Evolutionary conservation across 2,329 filamentous ascomycete species (phyloP).

Genomic region (Tricladium varicosporioides): DNA sequence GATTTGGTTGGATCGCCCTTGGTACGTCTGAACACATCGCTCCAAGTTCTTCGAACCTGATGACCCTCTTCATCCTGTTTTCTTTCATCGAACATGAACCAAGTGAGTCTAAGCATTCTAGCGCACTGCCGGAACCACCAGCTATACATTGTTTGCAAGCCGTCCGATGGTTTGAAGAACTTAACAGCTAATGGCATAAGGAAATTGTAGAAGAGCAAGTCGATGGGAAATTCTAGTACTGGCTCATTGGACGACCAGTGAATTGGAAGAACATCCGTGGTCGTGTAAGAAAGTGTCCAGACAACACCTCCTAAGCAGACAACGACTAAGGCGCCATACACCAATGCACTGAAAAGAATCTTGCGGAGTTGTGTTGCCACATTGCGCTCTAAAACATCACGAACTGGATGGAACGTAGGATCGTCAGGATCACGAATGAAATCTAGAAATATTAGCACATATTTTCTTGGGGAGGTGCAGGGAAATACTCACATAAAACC

Average conservation of each 20-base stretch:
- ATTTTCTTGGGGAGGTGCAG: background rate
- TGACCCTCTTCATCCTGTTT: slow-evolving; percentile 77
- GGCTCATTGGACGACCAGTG: slow-evolving; percentile 93
- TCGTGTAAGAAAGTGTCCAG: slow-evolving; percentile 74
- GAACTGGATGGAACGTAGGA: slow-evolving; percentile 95
- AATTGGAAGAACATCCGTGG: slow-evolving; percentile 76
- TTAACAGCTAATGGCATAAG: slow-evolving; percentile 84
- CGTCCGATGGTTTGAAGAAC: slow-evolving; percentile 81
- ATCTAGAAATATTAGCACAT: slow-evolving; percentile 51
- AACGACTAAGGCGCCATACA: slow-evolving; percentile 91
- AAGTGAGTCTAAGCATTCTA: slow-evolving; percentile 73
- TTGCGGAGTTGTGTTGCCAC: slow-evolving; percentile 92
- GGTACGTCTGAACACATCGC: slow-evolving; percentile 47
- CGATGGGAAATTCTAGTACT: slow-evolving; percentile 89
- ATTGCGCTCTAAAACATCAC: slow-evolving; percentile 91
- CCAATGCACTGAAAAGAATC: slow-evolving; percentile 91
- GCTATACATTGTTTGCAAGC: slow-evolving; percentile 79
- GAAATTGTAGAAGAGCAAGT: slow-evolving; percentile 95
- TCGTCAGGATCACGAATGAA: slow-evolving; percentile 98
- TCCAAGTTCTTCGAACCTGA: slow-evolving; percentile 60
- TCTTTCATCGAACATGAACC: slow-evolving; percentile 89
- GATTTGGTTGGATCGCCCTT: slow-evolving; percentile 28
- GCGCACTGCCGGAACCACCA: slow-evolving; percentile 97
- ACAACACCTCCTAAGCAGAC: slow-evolving; percentile 93
- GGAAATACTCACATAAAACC: slow-evolving; percentile 70